phyloP scores from a whole-genome alignment of 305 asterid species.

The Fraxinus angustifolia region DNA sequence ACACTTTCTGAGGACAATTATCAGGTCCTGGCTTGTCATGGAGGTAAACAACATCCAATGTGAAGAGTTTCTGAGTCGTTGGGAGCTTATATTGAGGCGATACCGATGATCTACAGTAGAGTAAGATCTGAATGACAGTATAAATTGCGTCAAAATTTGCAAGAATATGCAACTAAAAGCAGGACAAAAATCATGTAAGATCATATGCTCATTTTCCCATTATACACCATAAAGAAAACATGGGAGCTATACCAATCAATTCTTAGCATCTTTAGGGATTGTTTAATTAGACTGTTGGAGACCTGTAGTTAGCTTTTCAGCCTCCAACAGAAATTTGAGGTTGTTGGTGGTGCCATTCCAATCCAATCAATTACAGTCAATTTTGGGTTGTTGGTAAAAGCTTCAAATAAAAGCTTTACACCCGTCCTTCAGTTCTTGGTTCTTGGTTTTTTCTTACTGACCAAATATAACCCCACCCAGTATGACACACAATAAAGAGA shows the following conservation, averaged over 20 bases:
- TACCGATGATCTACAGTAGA: constrained; percentile 82
- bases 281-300: not conserved
- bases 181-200: not conserved
- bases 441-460: not conserved
- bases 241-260: not conserved
- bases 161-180: not conserved
- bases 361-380: not conserved
- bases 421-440: not conserved
- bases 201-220: not conserved
- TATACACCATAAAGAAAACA: not conserved
- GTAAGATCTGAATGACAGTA: constrained; percentile 49
- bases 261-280: not conserved
- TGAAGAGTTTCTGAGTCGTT: constrained; percentile 65
- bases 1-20: constrained; percentile 86
- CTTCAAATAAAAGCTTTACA: not conserved
- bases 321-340: not conserved
- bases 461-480: not conserved
- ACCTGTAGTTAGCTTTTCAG: not conserved
- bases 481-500: not conserved
- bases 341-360: not conserved
- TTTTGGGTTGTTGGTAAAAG: not conserved
- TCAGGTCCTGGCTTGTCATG: constrained; percentile 95
- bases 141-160: constrained; percentile 4
- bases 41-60: constrained; percentile 81
- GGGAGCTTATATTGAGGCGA: constrained; percentile 68